Evolutionary conservation across 2,329 filamentous ascomycete species (phyloP).

Genomic region (Talaromyces sp.): DNA sequence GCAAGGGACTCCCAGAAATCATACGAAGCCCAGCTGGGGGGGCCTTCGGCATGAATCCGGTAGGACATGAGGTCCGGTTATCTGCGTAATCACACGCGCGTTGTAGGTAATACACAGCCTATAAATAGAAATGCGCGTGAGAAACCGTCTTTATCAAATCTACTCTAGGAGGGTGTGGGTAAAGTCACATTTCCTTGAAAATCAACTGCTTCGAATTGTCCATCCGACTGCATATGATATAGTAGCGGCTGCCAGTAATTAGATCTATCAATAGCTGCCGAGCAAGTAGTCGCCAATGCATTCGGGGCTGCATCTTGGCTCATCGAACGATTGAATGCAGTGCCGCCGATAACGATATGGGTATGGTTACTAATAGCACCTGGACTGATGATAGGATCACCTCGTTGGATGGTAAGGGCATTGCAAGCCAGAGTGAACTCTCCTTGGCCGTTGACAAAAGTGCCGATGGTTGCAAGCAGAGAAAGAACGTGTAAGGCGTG

Average conservation of each 20-base stretch:
- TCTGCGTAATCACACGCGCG: slow-evolving; percentile 18
- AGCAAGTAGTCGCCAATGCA: slow-evolving; percentile 48
- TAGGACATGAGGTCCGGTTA: slow-evolving; percentile 12
- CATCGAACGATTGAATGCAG: slow-evolving; percentile 60
- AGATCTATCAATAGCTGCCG: slow-evolving; percentile 63
- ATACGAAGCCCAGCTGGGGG: slow-evolving; percentile 21
- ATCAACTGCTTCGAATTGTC: slow-evolving; percentile 17
- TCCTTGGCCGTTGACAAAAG: not conserved
- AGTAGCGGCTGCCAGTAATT: slow-evolving; percentile 75
- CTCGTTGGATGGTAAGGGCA: slow-evolving; percentile 26
- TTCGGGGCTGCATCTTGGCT: slow-evolving; percentile 54
- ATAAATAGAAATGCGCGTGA: not conserved
- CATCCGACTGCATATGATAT: slow-evolving; percentile 49
- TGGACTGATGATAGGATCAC: slow-evolving; percentile 65
- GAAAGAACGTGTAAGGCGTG: not conserved
- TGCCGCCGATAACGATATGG: slow-evolving; percentile 67
- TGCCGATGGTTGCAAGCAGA: not conserved
- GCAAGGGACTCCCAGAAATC: slow-evolving; percentile 17
- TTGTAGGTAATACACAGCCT: slow-evolving; percentile 21
- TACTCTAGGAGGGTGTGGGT: not conserved
- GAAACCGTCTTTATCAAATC: not conserved
- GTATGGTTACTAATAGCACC: slow-evolving; percentile 58
- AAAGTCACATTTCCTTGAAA: slow-evolving; percentile 15
- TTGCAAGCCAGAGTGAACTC: slow-evolving; percentile 21
- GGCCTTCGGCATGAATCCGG: slow-evolving; percentile 11